phyloP scores from a whole-genome alignment of 192 early-diverging fungal species.

The Coemansia sp. region DNA sequence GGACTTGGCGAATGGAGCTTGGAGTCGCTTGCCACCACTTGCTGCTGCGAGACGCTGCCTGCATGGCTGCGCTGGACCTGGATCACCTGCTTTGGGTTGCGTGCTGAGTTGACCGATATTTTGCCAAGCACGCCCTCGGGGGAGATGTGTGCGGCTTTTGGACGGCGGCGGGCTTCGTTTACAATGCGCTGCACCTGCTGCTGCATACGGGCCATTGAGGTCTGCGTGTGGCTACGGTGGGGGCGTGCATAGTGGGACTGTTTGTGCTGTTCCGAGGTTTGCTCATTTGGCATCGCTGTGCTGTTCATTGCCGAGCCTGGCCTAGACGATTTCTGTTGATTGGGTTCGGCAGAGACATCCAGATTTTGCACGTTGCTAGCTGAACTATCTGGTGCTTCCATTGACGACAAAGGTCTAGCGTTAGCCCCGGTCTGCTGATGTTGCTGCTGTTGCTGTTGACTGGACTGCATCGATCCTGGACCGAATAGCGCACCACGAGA shows the following conservation, averaged over 20 bases:
- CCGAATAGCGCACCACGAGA: slow-evolving; percentile 53
- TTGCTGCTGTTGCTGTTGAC: slow-evolving; percentile 10
- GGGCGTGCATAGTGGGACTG: slow-evolving; percentile 15
- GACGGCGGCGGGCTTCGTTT: slow-evolving; percentile 84
- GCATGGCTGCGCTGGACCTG: slow-evolving; percentile 61
- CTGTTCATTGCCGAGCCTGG: slow-evolving; percentile 22
- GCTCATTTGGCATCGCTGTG: background rate
- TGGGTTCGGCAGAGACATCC: slow-evolving; percentile 15
- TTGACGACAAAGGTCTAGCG: background rate
- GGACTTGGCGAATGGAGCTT: slow-evolving; percentile 25
- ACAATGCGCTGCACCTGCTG: slow-evolving; percentile 97
- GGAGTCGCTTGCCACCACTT: slow-evolving; percentile 12
- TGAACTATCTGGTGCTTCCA: background rate
- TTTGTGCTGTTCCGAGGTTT: slow-evolving; percentile 8
- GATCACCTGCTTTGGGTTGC: slow-evolving; percentile 85
- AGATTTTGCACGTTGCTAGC: background rate
- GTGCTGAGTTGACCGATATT: slow-evolving; percentile 84
- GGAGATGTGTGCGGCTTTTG: slow-evolving; percentile 80
- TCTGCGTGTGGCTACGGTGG: slow-evolving; percentile 47
- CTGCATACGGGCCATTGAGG: slow-evolving; percentile 75
- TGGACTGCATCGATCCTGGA: slow-evolving; percentile 1
- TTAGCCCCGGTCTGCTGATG: slow-evolving; percentile 1
- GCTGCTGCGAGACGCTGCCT: slow-evolving; percentile 20
- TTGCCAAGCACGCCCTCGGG: slow-evolving; percentile 95
- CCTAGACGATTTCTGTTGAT: slow-evolving; percentile 11